A percentile compares a stretch with the other conserved stretches of the same genome.
phyloP scores from a whole-genome alignment of 2,329 filamentous ascomycete genomes.

The Metarhizium album region DNA sequence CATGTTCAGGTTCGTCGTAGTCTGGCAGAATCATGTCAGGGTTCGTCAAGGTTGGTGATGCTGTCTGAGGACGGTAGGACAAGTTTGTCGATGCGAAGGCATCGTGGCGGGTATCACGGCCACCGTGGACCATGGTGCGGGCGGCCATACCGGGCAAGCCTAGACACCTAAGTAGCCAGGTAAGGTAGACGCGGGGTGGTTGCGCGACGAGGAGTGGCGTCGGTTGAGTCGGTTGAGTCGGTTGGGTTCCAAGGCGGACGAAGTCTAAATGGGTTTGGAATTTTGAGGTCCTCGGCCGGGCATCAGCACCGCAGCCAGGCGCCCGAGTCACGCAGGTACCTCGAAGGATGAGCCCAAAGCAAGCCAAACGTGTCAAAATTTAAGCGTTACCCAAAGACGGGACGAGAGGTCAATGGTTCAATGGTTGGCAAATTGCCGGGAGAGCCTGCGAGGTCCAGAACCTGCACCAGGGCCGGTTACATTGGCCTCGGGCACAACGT shows the following conservation, averaged over 20 bases:
- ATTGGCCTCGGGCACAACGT: background rate
- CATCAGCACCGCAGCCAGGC: background rate
- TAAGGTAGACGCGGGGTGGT: background rate
- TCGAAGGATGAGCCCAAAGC: too few relatives aligned
- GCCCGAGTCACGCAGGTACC: background rate
- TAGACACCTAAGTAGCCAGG: background rate
- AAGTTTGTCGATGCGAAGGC: slow-evolving; percentile 14
- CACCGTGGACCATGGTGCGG: slow-evolving; percentile 15
- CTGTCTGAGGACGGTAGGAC: slow-evolving; percentile 42
- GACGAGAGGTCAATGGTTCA: background rate
- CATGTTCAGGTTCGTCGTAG: slow-evolving; percentile 47
- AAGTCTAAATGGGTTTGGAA: background rate
- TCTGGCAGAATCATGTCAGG: slow-evolving; percentile 90
- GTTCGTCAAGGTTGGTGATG: slow-evolving; percentile 81
- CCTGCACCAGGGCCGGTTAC: background rate
- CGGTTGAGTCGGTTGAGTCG: background rate
- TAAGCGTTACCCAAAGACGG: background rate
- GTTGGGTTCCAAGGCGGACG: background rate
- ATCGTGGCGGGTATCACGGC: slow-evolving; percentile 19
- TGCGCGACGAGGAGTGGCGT: background rate
- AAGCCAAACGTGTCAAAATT: too few relatives aligned
- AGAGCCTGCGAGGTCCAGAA: background rate
- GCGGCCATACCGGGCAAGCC: slow-evolving; percentile 18
- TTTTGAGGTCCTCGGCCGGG: background rate
- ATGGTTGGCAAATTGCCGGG: background rate